Evolutionary conservation across 805 yeast species (phyloP), one percentile per base, ranked within the genome.

Genomic region (Wickerhamomyces silvicola): DNA sequence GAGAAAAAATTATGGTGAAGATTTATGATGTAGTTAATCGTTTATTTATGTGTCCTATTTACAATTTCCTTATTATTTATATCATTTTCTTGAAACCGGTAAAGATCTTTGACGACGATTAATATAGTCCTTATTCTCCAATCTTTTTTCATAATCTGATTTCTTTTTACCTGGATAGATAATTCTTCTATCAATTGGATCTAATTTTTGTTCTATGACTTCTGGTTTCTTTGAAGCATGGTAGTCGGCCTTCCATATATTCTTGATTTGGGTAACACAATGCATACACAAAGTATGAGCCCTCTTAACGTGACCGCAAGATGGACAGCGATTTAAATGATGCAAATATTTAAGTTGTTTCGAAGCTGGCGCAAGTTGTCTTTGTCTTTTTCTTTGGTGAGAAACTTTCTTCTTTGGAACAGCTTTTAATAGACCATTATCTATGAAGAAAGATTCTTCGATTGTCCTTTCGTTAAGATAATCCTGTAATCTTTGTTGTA

Each of bases 361-460:
- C 36, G 75, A 70, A 9, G 84, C 94, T 4, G 90, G 85, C 7
- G 86, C 87, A 43, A 84, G 74, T 45, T 81, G 75, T 62, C 88
- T 77, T 54, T 75, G 80, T 59, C 97, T 78, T 51, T 84, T 82
- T 58, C 85, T 83, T 62, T 75, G 75, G 56, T 86, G 85, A 7
- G 97, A 86, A 2, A 77, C 77, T 59, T 87, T 88, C 74, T 88
- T 87, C 68, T 92, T 92, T 34, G 98, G 97, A 6, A 78, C 97
- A 6, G 98, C 98, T 44, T 67, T 66, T 33, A 85, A 63, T 19
- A 83, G 72, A n/a, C 94, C 95, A 43, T 77, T 70, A 44, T 76
- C 82, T 19, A 67, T 57, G 56, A 69, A 67, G 36, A 62, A 56
- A 13, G 57, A 68, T 19, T 50, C 51, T 9, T 54, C 57, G 6